Percentiles rank a stretch among this genome's conserved stretches.
phyloP scores from a whole-genome alignment of 208 protist species.

The Crithidia expoeki region DNA sequence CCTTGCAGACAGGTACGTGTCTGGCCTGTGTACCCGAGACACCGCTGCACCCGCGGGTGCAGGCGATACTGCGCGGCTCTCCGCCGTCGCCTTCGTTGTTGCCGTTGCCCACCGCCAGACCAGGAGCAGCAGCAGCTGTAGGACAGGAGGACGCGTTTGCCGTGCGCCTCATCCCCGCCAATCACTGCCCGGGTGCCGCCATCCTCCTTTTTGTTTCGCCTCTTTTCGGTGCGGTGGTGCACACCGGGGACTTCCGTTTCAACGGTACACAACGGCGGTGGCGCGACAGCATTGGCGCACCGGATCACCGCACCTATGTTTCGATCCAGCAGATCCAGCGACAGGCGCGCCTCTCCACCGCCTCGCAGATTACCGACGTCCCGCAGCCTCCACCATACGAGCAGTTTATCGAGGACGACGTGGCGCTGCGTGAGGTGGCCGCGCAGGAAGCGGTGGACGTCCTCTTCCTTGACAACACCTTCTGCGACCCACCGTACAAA shows the following conservation, averaged over 20 bases:
- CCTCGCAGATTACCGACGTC: not conserved
- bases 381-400: conserved; percentile 43
- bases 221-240: conserved; percentile 69
- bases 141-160: conserved; percentile 25
- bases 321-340: not conserved
- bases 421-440: conserved; percentile 44
- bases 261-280: conserved; percentile 38
- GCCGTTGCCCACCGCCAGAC: too few species aligned
- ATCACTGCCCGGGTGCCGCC: conserved; percentile 92
- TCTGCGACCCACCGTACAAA: conserved; percentile 76
- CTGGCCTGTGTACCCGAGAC: conserved; percentile 21
- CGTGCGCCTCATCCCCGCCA: conserved; percentile 76
- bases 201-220: conserved; percentile 88
- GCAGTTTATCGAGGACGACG: conserved; percentile 59
- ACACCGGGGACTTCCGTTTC: conserved; percentile 95
- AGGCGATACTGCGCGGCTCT: conserved; percentile 16
- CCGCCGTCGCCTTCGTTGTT: too few species aligned
- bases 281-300: conserved; percentile 14
- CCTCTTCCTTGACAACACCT: conserved; percentile 95
- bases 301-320: conserved; percentile 10
- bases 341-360: not conserved
- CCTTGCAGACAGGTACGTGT: conserved; percentile 35
- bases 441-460: conserved; percentile 52
- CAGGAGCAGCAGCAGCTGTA: too few species aligned
- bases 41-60: conserved; percentile 19